Percentiles rank a stretch among this genome's conserved stretches.
These are phyloP conservation scores for Pythium oligandrum DNA, from an alignment of 352 stramenopile genomes.

Conservation along the genomic window DNA sequence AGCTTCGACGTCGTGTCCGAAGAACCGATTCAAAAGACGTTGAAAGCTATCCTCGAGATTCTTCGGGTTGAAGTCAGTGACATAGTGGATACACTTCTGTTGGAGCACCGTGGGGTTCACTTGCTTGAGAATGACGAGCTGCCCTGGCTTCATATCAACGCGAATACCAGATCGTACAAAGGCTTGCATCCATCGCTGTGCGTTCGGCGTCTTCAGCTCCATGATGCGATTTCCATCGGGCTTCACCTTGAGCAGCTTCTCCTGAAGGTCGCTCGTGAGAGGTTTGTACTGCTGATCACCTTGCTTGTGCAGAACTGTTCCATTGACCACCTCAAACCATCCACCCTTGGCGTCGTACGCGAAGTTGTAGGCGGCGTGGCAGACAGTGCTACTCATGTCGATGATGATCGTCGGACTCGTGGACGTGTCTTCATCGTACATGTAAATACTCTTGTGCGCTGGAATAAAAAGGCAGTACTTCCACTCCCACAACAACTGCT, in stretches of 20 bases:
- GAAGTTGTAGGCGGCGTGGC: slow-evolving; percentile 41
- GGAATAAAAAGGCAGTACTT: slow-evolving; percentile 69
- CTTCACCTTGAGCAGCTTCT: slow-evolving; percentile 33
- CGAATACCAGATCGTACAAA: slow-evolving; percentile 39
- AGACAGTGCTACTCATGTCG: slow-evolving; percentile 44
- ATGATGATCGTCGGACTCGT: slow-evolving; percentile 36
- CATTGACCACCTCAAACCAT: slow-evolving; percentile 58
- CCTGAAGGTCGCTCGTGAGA: slow-evolving; percentile 22
- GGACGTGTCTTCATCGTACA: slow-evolving; percentile 52
- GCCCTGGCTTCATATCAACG: slow-evolving; percentile 43
- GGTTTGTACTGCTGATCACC: slow-evolving; percentile 21
- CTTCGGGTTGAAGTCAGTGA: slow-evolving; percentile 47
- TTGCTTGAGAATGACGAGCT: slow-evolving; percentile 51
- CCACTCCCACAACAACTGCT: slow-evolving; percentile 56
- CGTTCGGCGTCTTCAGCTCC: slow-evolving; percentile 48
- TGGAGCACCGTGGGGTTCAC: slow-evolving; percentile 52
- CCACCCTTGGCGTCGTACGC: slow-evolving; percentile 30
- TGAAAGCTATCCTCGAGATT: slow-evolving; percentile 75
- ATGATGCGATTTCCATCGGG: slow-evolving; percentile 30
- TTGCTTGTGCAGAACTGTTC: slow-evolving; percentile 27
- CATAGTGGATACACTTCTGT: slow-evolving; percentile 54
- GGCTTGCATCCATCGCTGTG: slow-evolving; percentile 53
- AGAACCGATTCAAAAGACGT: slow-evolving; percentile 58
- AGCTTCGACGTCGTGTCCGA: slow-evolving; percentile 32
- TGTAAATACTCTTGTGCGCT: slow-evolving; percentile 38